Evolutionary conservation across 371 early-diverging fungal genomes (phyloP).

Genomic region (Edhazardia aedis): DNA sequence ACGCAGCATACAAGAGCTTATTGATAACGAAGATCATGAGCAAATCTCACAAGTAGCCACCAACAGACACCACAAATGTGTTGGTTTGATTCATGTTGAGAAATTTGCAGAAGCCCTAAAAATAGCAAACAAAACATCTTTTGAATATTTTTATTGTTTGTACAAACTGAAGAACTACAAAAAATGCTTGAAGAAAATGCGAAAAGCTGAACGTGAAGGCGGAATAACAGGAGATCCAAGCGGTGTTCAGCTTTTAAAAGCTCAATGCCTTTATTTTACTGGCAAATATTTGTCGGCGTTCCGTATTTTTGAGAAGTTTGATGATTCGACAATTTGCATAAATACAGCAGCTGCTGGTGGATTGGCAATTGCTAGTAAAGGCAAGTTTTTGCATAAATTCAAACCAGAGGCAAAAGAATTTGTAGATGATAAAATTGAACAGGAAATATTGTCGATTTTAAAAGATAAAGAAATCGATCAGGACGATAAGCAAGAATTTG

Average conservation of each 20-base stretch:
- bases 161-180: conserved; percentile 28
- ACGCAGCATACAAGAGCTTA: conserved; percentile 10
- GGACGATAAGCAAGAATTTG: conserved; percentile 8
- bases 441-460: too few species aligned
- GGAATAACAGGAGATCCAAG: conserved; percentile 1
- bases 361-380: conserved; percentile 3
- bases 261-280: conserved; percentile 23
- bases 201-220: background rate
- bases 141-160: conserved; percentile 24
- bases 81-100: conserved; percentile 24
- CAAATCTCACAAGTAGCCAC: conserved; percentile 7
- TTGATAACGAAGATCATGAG: conserved; percentile 16
- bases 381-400: background rate
- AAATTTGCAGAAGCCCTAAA: conserved; percentile 21
- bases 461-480: conserved; percentile 2
- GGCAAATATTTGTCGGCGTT: conserved; percentile 22
- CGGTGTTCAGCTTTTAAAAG: conserved; percentile 12
- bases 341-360: conserved; percentile 22
- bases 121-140: conserved; percentile 12
- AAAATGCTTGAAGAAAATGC: conserved; percentile 16
- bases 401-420: conserved; percentile 3
- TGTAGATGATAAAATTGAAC: conserved; percentile 1
- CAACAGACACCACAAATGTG: conserved; percentile 5
- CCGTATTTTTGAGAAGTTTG: conserved; percentile 1
- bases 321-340: conserved; percentile 20